Evolutionary conservation across 23 red algal species (phyloP), one percentile per base, ranked within the genome.

Genomic region (Pyropia haitanensis): DNA sequence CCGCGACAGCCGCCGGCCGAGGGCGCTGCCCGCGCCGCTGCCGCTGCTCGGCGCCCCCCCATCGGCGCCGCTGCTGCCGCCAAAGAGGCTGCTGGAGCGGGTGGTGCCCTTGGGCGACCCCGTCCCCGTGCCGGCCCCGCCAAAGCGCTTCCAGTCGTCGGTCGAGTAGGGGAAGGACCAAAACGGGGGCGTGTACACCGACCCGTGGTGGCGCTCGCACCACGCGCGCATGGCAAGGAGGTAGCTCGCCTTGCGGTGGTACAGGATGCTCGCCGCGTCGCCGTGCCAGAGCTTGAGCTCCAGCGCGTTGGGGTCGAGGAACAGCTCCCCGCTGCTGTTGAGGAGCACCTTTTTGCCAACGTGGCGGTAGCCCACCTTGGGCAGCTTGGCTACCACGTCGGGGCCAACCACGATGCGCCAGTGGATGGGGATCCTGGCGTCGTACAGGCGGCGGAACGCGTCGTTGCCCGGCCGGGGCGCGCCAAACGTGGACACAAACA

Each of bases 341-440:
- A 88, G 33, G 62, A 88, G 74, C 34, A 88, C 72, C 67, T 88
- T 88, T 54, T 88, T 88, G 13, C 82, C 82, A 27, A 71, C 66
- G 68, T 88, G 82, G 25, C 75, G 54, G 58, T 88, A 88, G 7
- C 72, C 82, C 22, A 77, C 65, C 22, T 79, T 77, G n/a, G 82
- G 82, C 17, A 88, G 39, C 26, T 75, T 78, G 1, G 82, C 64
- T 5, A 88, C 82, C 19, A 88, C 48, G 58, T 88, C 82, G n/a
- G 82, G 70, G 18, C 64, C 71, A 17, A 88, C 61, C 51, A 60
- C 61, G 33, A 88, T 58, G 28, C 82, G 62, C 82, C 82, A 88
- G 56, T 67, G 65, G 14, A 67, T 75, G 18, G 82, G 73, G 5
- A 88, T 32, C 1, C 30, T 52, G 25, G 73, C 58, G 51, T 88